phyloP scores from a whole-genome alignment of 169 alveolate species.

The Eimeria mitis region DNA sequence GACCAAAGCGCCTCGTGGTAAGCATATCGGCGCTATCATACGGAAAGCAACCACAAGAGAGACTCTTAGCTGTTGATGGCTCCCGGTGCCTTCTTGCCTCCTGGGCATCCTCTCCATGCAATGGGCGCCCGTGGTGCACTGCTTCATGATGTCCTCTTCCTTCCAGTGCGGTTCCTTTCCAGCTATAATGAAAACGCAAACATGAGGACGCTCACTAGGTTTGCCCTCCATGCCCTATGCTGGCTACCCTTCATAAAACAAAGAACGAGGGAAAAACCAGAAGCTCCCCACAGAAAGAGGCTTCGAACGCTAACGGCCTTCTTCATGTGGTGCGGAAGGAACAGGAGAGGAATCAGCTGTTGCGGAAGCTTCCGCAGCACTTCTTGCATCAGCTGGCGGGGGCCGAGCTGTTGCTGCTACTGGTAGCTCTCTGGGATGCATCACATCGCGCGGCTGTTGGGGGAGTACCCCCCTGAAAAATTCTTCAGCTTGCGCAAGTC shows the following conservation, averaged over 20 bases:
- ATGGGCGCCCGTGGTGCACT: neutral
- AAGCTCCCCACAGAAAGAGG: neutral
- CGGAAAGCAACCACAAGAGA: neutral
- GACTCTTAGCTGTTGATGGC: neutral
- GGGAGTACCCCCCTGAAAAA: neutral
- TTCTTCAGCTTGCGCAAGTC: neutral
- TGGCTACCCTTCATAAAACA: neutral
- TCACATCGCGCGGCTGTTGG: neutral
- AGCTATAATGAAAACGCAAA: neutral
- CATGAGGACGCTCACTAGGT: neutral
- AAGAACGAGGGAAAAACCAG: neutral
- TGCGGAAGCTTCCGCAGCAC: neutral
- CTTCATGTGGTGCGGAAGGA: neutral
- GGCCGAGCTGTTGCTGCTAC: neutral
- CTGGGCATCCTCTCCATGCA: neutral
- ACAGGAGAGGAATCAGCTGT: neutral
- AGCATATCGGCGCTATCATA: neutral
- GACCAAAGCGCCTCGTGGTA: neutral
- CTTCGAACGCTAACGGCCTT: no score
- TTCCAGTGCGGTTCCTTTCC: neutral
- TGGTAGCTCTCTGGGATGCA: neutral
- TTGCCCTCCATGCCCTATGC: neutral
- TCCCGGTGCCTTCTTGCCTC: slow-evolving; percentile 1
- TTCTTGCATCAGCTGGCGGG: no score
- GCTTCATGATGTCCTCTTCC: neutral